These are phyloP conservation scores for Dendrothele bispora DNA, from an alignment of 768 basidiomycete genomes.

Conservation along the genomic window DNA sequence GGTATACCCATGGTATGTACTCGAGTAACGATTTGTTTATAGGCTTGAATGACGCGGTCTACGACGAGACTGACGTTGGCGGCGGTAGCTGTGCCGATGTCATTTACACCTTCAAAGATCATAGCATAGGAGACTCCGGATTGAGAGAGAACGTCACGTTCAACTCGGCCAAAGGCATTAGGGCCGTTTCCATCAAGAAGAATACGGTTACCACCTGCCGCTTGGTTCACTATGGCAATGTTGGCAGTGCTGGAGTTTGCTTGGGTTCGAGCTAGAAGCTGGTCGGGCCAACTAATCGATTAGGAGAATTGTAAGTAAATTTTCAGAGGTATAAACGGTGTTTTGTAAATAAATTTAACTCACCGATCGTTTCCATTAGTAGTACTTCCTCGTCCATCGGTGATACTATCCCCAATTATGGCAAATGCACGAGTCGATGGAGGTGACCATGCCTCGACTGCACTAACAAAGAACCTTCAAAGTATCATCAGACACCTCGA, in stretches of 20 bases:
- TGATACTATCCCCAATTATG: conserved; percentile 54
- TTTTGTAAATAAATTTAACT: conserved; percentile 1
- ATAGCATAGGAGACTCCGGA: conserved; percentile 45
- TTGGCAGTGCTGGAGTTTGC: conserved; percentile 26
- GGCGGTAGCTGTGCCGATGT: conserved; percentile 43
- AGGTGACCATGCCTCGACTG: conserved; percentile 40
- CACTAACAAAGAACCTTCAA: conserved; percentile 43
- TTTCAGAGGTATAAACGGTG: background rate
- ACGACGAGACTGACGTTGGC: conserved; percentile 36
- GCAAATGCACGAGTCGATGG: conserved; percentile 29
- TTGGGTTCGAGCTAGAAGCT: conserved; percentile 42
- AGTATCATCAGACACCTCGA: background rate
- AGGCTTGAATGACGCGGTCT: conserved; percentile 42
- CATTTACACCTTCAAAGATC: conserved; percentile 57
- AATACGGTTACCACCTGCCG: conserved; percentile 52
- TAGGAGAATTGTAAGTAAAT: too few species aligned
- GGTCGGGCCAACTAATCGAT: conserved; percentile 46
- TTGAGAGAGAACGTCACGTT: conserved; percentile 50
- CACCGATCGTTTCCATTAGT: conserved; percentile 46
- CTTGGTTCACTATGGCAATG: conserved; percentile 49
- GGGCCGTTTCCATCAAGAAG: conserved; percentile 50
- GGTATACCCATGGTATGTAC: conserved; percentile 42
- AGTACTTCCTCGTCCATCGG: conserved; percentile 48
- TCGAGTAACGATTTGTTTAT: conserved; percentile 43
- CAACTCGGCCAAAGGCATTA: conserved; percentile 45